A percentile compares a stretch with the other conserved stretches of the same genome.
Conservation (phyloP, 164 flowering plant species). For the Malania oleifera region DNA sequence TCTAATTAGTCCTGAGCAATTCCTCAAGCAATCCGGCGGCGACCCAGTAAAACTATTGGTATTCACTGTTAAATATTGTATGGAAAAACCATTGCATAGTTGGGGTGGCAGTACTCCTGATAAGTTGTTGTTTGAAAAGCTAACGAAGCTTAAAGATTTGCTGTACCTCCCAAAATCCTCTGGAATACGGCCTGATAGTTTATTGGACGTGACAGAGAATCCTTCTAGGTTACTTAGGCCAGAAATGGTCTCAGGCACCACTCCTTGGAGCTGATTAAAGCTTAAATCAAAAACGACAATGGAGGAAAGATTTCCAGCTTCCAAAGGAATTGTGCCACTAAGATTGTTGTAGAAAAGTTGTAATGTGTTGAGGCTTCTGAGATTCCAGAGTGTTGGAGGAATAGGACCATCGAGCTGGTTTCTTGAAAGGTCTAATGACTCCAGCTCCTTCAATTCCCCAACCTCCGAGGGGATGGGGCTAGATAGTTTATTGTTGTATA, state of each 20-base stretch:
- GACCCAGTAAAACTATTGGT: slow-evolving; percentile 47
- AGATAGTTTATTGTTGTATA: slow-evolving; percentile 15
- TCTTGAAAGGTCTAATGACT: slow-evolving; percentile 37
- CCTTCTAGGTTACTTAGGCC: slow-evolving; percentile 21
- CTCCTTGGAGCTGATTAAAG: slow-evolving; percentile 30
- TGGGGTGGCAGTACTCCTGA: slow-evolving; percentile 55
- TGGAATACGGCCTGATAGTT: slow-evolving; percentile 38
- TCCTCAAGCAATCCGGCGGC: slow-evolving; percentile 50
- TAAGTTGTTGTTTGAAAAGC: slow-evolving; percentile 62
- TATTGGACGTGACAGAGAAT: slow-evolving; percentile 27
- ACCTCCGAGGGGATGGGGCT: slow-evolving; percentile 27
- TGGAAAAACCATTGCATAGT: slow-evolving; percentile 42
- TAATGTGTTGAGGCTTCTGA: slow-evolving; percentile 20
- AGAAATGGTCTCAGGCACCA: slow-evolving; percentile 31
- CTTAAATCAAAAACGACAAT: slow-evolving; percentile 21
- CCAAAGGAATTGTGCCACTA: slow-evolving; percentile 35
- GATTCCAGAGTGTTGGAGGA: slow-evolving; percentile 37
- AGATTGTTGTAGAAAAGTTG: slow-evolving; percentile 31
- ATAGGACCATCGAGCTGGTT: slow-evolving; percentile 57
- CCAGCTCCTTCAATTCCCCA: slow-evolving; percentile 22
- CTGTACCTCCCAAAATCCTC: slow-evolving; percentile 29
- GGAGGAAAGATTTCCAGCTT: slow-evolving; percentile 27
- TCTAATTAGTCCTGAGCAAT: slow-evolving; percentile 39
- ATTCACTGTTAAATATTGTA: slow-evolving; percentile 34
- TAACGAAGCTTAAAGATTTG: slow-evolving; percentile 13